Evolutionary conservation across 305 asterid genomes (phyloP).

Genomic region (Solanum aculeatissimum): DNA sequence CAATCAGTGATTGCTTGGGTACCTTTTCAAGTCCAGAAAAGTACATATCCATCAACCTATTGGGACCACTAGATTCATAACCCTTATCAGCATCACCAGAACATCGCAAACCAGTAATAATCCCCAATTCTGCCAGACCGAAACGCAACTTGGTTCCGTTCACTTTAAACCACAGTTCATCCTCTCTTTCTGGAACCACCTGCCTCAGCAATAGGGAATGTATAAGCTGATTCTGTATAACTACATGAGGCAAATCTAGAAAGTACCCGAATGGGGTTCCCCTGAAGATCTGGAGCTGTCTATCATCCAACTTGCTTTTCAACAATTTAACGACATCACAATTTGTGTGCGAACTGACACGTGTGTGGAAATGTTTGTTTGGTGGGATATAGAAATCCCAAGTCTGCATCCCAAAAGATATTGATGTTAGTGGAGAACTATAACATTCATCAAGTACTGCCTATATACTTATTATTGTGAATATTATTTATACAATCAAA

Average conservation of each 20-base stretch:
- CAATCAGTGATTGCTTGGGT: not conserved
- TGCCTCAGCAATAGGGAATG: slow-evolving; percentile 1
- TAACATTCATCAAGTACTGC: not conserved
- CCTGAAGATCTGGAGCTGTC: not conserved
- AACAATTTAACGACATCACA: not conserved
- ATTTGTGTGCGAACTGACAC: not conserved
- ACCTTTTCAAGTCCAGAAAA: not conserved
- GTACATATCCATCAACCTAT: not conserved
- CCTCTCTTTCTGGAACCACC: not conserved
- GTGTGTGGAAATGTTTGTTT: not conserved
- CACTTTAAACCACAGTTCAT: not conserved
- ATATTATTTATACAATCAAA: not conserved
- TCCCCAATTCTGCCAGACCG: not conserved
- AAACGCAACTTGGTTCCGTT: not conserved
- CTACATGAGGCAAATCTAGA: not conserved
- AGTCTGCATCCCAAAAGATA: not conserved
- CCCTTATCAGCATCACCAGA: slow-evolving; percentile 1
- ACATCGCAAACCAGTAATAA: not conserved
- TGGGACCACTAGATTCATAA: not conserved
- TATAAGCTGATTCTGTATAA: slow-evolving; percentile 1
- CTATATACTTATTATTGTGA: not conserved
- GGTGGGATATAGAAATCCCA: slow-evolving; percentile 3
- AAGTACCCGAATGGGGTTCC: not conserved
- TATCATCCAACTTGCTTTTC: not conserved
- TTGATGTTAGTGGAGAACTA: not conserved